Evolutionary conservation across 225 moss, liverwort and hornwort genomes (phyloP), one percentile per base, ranked within the genome.

Genomic region (Asterella californica): DNA sequence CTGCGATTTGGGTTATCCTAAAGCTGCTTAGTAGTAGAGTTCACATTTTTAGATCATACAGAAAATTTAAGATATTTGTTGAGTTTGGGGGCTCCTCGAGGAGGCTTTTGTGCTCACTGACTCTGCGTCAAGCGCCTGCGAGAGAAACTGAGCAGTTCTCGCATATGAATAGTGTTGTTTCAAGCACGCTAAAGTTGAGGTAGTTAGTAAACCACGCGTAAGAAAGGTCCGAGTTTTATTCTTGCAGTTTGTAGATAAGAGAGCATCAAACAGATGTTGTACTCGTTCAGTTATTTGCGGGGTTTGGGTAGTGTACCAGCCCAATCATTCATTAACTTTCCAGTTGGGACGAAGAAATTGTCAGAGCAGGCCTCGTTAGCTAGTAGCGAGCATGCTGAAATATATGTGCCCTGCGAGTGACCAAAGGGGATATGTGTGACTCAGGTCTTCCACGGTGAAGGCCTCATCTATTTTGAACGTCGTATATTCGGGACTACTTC

Each of bases 211-310:
- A 15, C 6, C 76, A 37, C 25, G 46, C 30, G 3, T 48, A 64
- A 62, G 47, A 47, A 47, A 33, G 75, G 75, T 46, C 47, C 64
- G 61, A 45, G 38, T 65, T 77, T 63, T 15, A 63, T 47, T 27
- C 55, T 29, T 54, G 75, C 55, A 75, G 75, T 15, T 48, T 77
- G 77, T 77, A 77, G 77, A 77, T 77, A 77, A 77, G 63, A 29
- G 62, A 65, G 64, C 47, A 64, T 47, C 63, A 47, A 63, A 64
- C 46, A 47, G 21, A 10, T 76, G 75, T 76, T n/a, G 62, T 64
- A 62, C 45, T 77, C 77, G 47, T 46, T 77, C 27, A 7, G 55
- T 77, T 57, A 59, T 42, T 42, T 42, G 3, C 42, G 7, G 42
- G 42, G 42, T 7, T 42, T 42, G 3, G 42, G 42, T 42, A 42